Evolutionary conservation across 2,329 filamentous ascomycete genomes (phyloP).

Genomic region (Colletotrichum echinochloae): DNA sequence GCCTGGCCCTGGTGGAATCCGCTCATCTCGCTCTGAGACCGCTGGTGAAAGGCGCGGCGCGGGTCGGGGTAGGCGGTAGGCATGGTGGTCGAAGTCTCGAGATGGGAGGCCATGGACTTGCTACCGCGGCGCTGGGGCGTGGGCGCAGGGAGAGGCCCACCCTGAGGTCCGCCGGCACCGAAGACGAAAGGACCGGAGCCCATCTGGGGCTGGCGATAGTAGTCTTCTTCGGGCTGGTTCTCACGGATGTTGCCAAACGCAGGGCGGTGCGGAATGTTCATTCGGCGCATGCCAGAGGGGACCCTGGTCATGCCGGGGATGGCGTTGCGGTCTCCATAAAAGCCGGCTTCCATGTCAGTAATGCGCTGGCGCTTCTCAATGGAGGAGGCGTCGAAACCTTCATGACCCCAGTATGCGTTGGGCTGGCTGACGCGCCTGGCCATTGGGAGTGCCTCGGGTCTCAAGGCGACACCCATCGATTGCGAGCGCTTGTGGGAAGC

Average conservation of each 20-base stretch:
- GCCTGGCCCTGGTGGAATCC: conserved; percentile 40
- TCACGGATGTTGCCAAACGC: conserved; percentile 52
- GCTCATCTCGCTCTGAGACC: conserved; percentile 48
- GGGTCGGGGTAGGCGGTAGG: conserved; percentile 40
- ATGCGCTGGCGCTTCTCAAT: conserved; percentile 48
- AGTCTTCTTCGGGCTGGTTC: conserved; percentile 47
- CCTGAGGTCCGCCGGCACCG: conserved; percentile 34
- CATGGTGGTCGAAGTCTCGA: conserved; percentile 41
- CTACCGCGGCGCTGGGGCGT: conserved; percentile 43
- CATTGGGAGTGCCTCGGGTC: conserved; percentile 44
- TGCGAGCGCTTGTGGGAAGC: conserved; percentile 50
- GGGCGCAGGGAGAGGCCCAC: conserved; percentile 43
- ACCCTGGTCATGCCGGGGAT: conserved; percentile 40
- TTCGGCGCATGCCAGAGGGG: conserved; percentile 42
- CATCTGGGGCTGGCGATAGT: conserved; percentile 42
- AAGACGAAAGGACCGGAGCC: conserved; percentile 40
- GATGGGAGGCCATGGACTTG: conserved; percentile 42
- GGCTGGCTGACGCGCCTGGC: conserved; percentile 47
- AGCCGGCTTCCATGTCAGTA: conserved; percentile 41
- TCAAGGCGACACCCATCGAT: conserved; percentile 48
- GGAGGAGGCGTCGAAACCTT: conserved; percentile 41
- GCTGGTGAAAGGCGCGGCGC: conserved; percentile 45
- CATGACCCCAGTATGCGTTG: conserved; percentile 39
- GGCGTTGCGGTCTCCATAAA: conserved; percentile 43
- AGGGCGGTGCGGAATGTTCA: conserved; percentile 39